Base-by-base conservation (phyloP, 352 stramenopile species). In the Globisporangium irregulare region DNA sequence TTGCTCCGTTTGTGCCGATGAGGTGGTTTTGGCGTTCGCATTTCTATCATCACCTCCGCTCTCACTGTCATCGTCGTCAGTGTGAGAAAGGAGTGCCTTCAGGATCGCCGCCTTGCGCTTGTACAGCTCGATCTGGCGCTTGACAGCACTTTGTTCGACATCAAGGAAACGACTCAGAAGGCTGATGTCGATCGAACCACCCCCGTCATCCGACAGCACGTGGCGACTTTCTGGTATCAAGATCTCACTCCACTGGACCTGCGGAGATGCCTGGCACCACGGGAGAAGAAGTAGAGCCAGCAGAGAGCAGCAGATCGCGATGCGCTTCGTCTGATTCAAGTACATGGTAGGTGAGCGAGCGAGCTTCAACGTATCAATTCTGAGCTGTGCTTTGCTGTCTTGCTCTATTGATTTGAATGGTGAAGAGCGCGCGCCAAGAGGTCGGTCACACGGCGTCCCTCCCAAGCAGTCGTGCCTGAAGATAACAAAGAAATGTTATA, bases 81-180 rank as follows among this genome's bases (percentile, higher is more conserved):
- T 41, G 34, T 43, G 27, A 34, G 25, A 27, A 29, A 68, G 34
- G 6, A 68, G 63, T 5, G 63, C 55, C 22, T 46, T 62, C 25
- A 68, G 8, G 12, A 58, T 24, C 27, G 3, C 24, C 18, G 54
- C 63, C 20, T 68, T 68, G 63, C 54, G 38, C 27, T 55, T 58
- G 54, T 68, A 62, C 14, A 55, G 15, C 34, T 60, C 62, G 32
- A 62, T 32, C 27, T 68, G 51, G 1, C 14, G 62, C 24, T 55
- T 20, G 24, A 62, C 18, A 7, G 36, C 53, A 56, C 22, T 46
- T 27, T 36, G 62, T 36, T 68, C 62, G 8, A 54, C 34, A 12
- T 68, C 53, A 3, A 68, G 34, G 10, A 68, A 1, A 1, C 41
- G 29, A 3, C 15, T 22, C 14, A 68, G 53, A n/a, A 60, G 14